phyloP scores from a whole-genome alignment of 352 stramenopile genomes.

The Aphanomyces stellatus region DNA sequence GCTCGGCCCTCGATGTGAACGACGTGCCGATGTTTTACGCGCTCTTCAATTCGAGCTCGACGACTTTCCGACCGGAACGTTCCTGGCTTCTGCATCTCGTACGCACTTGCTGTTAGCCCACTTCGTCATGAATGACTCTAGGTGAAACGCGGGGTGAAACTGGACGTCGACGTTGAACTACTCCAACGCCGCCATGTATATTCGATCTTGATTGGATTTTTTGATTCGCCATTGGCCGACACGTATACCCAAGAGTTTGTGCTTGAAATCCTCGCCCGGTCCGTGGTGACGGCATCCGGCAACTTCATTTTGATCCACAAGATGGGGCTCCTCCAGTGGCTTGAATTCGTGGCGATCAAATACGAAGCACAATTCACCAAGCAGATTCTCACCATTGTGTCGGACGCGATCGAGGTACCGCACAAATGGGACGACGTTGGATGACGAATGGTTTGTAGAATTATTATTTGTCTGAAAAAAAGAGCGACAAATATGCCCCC shows the following conservation, averaged over 20 bases:
- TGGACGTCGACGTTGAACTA: slow-evolving; percentile 54
- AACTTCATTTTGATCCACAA: slow-evolving; percentile 54
- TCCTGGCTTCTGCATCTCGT: slow-evolving; percentile 76
- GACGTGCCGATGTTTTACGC: slow-evolving; percentile 87
- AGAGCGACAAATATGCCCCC: neutral
- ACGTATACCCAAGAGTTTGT: slow-evolving; percentile 69
- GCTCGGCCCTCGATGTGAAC: slow-evolving; percentile 58
- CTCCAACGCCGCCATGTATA: slow-evolving; percentile 71
- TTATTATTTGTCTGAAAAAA: slow-evolving; percentile 14
- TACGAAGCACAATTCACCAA: neutral
- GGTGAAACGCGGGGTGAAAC: slow-evolving; percentile 40
- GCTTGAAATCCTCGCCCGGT: slow-evolving; percentile 41
- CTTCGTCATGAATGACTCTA: neutral
- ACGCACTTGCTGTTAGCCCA: slow-evolving; percentile 15
- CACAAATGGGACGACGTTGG: neutral
- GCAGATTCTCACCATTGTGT: neutral
- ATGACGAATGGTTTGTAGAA: neutral
- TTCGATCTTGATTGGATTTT: slow-evolving; percentile 77
- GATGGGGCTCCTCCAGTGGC: slow-evolving; percentile 51
- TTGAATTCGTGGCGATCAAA: slow-evolving; percentile 30
- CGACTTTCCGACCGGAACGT: slow-evolving; percentile 71
- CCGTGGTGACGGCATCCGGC: slow-evolving; percentile 41
- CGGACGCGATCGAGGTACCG: neutral
- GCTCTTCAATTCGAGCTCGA: slow-evolving; percentile 70
- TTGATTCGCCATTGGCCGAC: slow-evolving; percentile 59